Evolutionary conservation across 768 basidiomycete species (phyloP).

Genomic region (Termitomyces sp.): DNA sequence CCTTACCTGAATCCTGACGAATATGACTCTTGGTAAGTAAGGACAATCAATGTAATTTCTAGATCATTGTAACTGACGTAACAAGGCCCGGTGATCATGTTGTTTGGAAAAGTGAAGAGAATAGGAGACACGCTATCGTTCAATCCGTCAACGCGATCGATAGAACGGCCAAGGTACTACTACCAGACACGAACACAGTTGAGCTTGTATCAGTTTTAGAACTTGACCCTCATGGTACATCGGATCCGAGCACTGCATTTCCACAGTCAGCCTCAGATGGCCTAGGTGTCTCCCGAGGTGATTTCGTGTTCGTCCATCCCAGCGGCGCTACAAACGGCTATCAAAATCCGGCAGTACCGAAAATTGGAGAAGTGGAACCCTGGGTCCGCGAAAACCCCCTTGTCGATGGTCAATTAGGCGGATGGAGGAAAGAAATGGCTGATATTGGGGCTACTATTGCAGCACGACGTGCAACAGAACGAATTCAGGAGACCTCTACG

Average conservation of each 20-base stretch:
- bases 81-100: constrained; percentile 90
- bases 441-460: constrained; percentile 63
- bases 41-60: constrained; percentile 19
- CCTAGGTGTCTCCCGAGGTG: constrained; percentile 79
- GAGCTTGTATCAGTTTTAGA: constrained; percentile 83
- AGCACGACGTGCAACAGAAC: constrained; percentile 35
- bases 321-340: constrained; percentile 72
- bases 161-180: constrained; percentile 65
- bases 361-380: constrained; percentile 79
- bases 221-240: constrained; percentile 79
- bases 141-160: constrained; percentile 73
- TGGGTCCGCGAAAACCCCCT: constrained; percentile 69
- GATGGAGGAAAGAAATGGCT: constrained; percentile 72
- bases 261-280: constrained; percentile 46
- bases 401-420: constrained; percentile 48
- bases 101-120: constrained; percentile 75
- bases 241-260: constrained; percentile 42
- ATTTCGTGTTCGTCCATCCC: constrained; percentile 79
- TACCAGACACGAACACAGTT: constrained; percentile 45
- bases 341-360: constrained; percentile 66
- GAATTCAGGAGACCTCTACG: constrained; percentile 29
- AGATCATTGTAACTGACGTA: constrained; percentile 4
- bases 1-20: constrained; percentile 89
- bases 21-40: constrained; percentile 87
- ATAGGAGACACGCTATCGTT: constrained; percentile 64